A percentile compares a stretch with the other conserved stretches of the same genome.
Evolutionary conservation across 1,284 basidiomycete genomes (phyloP).

Genomic region (Ceratobasidium sp.): DNA sequence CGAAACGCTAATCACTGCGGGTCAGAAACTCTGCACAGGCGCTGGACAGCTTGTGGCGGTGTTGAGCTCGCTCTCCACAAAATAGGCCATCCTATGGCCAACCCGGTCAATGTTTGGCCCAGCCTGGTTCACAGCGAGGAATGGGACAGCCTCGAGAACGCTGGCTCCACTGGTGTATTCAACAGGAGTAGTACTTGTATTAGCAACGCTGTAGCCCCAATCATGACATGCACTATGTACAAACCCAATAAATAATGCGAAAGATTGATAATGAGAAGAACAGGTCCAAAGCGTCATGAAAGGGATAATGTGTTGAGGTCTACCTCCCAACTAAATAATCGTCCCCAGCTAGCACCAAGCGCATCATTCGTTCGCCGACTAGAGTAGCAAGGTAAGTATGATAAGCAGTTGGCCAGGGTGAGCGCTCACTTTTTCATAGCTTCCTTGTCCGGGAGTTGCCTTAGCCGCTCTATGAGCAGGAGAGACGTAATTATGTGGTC

Average conservation of each 20-base stretch:
- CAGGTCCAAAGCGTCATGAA: background rate
- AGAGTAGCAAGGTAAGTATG: background rate
- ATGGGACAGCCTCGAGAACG: background rate
- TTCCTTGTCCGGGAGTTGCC: conserved; percentile 32
- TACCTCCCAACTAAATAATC: conserved; percentile 31
- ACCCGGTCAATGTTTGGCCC: background rate
- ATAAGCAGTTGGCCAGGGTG: background rate
- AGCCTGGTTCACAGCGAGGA: background rate
- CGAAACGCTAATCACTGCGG: no score
- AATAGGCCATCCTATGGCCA: background rate
- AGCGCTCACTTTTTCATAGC: conserved; percentile 26
- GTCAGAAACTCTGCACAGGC: no score
- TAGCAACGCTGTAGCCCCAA: background rate
- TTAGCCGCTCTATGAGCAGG: conserved; percentile 28
- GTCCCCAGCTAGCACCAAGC: conserved; percentile 29
- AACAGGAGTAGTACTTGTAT: conserved; percentile 3
- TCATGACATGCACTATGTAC: conserved; percentile 2
- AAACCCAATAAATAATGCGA: conserved; percentile 26
- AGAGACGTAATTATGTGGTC: conserved; percentile 27
- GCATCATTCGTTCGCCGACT: conserved; percentile 29
- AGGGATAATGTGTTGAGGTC: conserved; percentile 32
- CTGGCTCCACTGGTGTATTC: background rate
- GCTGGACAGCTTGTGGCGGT: no score
- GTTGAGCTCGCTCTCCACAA: no score
- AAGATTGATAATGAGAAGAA: background rate